Conservation (phyloP, 805 yeast genomes). For the Monosporozyma siamensis region DNA sequence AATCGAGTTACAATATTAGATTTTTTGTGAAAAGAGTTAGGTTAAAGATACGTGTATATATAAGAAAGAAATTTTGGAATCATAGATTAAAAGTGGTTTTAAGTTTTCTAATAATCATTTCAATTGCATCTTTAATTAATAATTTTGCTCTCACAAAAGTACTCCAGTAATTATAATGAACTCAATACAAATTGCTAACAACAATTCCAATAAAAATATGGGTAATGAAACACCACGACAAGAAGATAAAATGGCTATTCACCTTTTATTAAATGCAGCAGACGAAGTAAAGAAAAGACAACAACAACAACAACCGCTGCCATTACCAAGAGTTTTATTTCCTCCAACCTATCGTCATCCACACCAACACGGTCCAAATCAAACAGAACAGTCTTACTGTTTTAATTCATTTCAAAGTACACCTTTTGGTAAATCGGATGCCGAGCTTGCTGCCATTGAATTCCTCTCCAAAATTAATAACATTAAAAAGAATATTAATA, state of each 20-base stretch:
- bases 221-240: neutral
- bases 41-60: too few relatives aligned
- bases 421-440: neutral
- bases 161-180: neutral
- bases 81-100: too few relatives aligned
- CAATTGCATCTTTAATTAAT: too few relatives aligned
- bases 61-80: too few relatives aligned
- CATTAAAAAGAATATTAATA: neutral
- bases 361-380: too few relatives aligned
- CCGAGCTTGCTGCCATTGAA: neutral
- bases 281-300: neutral
- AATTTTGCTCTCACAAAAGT: too few relatives aligned
- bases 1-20: neutral
- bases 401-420: too few relatives aligned
- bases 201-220: neutral
- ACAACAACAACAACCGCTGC: neutral
- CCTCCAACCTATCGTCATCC: neutral
- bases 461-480: neutral
- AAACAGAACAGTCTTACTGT: too few relatives aligned
- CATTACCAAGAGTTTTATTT: neutral
- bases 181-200: neutral
- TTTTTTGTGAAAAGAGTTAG: too few relatives aligned
- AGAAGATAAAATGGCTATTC: neutral
- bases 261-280: neutral
- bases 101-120: too few relatives aligned